Conservation (phyloP, 352 stramenopile genomes). For the Globisporangium camurandrum region DNA sequence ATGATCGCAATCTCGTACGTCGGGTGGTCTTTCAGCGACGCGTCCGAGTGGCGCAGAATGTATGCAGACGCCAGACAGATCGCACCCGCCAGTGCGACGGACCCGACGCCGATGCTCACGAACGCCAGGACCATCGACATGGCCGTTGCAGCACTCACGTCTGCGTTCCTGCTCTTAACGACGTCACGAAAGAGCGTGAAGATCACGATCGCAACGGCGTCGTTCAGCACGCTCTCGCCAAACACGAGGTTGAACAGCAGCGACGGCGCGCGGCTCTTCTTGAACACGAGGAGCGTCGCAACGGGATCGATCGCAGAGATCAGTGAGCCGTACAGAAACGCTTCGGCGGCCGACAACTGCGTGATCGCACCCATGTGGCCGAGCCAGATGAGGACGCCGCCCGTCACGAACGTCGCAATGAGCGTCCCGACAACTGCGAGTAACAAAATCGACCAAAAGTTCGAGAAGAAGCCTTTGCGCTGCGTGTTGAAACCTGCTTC, state of each 20-base stretch:
- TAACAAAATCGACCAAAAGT: conserved; percentile 31
- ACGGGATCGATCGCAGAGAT: conserved; percentile 84
- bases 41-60: conserved; percentile 8
- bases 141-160: not conserved
- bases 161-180: conserved; percentile 26
- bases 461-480: conserved; percentile 51
- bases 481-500: conserved; percentile 59
- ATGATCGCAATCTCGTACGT: conserved; percentile 70
- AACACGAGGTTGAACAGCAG: conserved; percentile 86
- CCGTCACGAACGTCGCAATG: conserved; percentile 43
- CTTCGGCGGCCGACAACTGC: conserved; percentile 44
- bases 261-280: conserved; percentile 33
- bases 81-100: conserved; percentile 29
- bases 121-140: conserved; percentile 20
- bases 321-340: conserved; percentile 69
- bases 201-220: conserved; percentile 56
- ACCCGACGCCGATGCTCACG: conserved; percentile 36
- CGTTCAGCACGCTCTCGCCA: conserved; percentile 80
- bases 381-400: conserved; percentile 32
- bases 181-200: conserved; percentile 51
- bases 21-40: conserved; percentile 20
- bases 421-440: conserved; percentile 46
- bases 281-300: conserved; percentile 72
- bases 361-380: conserved; percentile 27
- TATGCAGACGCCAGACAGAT: conserved; percentile 49